Evolutionary conservation across 768 basidiomycete species (phyloP), one percentile per base, ranked within the genome.

Genomic region (Hygrophorus russula): DNA sequence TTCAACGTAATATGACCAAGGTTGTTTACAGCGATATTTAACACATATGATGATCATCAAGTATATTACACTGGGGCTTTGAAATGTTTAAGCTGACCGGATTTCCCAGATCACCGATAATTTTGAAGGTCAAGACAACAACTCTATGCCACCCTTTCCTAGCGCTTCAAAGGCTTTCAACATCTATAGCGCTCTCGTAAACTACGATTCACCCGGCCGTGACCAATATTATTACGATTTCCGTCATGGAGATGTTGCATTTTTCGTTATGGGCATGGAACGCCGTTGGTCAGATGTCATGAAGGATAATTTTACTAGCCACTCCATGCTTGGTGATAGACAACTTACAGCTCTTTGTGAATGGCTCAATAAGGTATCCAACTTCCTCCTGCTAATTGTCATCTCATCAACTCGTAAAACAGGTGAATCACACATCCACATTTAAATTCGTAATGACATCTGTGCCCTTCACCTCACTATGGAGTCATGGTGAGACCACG

Each of bases 401-500:
- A 24, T 9, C 24, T 31, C 36, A 20, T 31, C 28, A 44, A 35
- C 30, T 35, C 36, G 15, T 15, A 31, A 18, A 7, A 8, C 49
- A 77, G 67, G 82, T 80, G 15, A 87, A 87, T 60, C 55, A 61
- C 41, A 87, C 85, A 0, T 66, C 76, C 6, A 75, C 80, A 0
- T 87, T 82, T 70, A 87, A 87, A 60, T 86, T 89, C 54, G 67
- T 89, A 49, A 70, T 82, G 30, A 71, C 75, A 10, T 80, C 79
- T 11, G 81, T 86, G 2, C 85, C 84, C 0, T 78, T 89, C 59
- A 81, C 80, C 29, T 73, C 75, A 0, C 71, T 86, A 8, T 86
- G 83, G 83, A 69, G 65, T 0, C 63, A 71, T 47, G 77, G 80
- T 51, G 78, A 75, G 2, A 65, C 67, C 43, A 53, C 56, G n/a